These are phyloP conservation scores for Aspergillus floridensis DNA, from an alignment of 2,329 filamentous ascomycete genomes.

Conservation along the genomic window DNA sequence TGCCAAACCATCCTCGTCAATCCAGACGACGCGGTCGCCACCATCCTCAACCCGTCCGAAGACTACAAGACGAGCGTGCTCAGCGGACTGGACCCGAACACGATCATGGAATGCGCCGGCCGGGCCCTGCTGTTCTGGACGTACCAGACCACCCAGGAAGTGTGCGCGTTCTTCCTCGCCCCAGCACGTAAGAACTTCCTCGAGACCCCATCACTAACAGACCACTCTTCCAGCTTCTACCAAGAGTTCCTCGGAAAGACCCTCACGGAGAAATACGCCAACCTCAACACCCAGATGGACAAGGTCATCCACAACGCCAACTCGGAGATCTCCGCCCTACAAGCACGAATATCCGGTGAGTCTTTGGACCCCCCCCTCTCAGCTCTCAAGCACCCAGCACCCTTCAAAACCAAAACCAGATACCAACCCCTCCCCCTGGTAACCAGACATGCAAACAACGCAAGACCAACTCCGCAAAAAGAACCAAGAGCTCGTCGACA, in stretches of 20 bases:
- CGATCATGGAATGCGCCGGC: constrained; percentile 83
- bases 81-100: constrained; percentile 74
- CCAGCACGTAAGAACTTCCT: neutral
- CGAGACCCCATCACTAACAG: constrained; percentile 7
- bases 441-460: constrained; percentile 56
- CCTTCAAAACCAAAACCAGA: no score
- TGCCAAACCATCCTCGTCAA: constrained; percentile 67
- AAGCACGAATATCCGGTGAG: constrained; percentile 63
- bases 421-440: no score
- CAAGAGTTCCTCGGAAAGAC: constrained; percentile 72
- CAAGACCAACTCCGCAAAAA: constrained; percentile 65
- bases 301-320: constrained; percentile 74
- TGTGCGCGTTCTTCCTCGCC: constrained; percentile 50
- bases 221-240: constrained; percentile 57
- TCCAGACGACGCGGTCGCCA: constrained; percentile 71
- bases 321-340: constrained; percentile 64
- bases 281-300: constrained; percentile 65
- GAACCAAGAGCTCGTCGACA: constrained; percentile 67
- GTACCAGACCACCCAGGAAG: constrained; percentile 81
- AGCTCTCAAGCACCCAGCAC: no score
- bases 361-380: neutral
- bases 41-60: constrained; percentile 73
- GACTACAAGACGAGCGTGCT: constrained; percentile 87
- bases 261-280: constrained; percentile 68
- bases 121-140: constrained; percentile 79